A percentile compares a stretch with the other conserved stretches of the same genome.
These are phyloP conservation scores for Aspergillus olivimuriae DNA, from an alignment of 495 filamentous ascomycete species.

Conservation along the genomic window DNA sequence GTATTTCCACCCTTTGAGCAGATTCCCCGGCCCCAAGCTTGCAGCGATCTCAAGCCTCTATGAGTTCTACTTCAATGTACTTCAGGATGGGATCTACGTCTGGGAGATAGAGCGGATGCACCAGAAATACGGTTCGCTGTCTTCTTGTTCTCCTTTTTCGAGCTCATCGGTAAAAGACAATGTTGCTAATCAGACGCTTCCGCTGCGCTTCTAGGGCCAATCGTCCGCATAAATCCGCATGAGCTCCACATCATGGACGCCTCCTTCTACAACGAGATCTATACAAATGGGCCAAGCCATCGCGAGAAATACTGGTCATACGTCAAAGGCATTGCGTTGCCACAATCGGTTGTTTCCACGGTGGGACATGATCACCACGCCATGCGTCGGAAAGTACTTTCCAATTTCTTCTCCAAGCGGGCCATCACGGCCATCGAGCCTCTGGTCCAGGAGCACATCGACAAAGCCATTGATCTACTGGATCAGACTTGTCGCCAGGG, in stretches of 20 bases:
- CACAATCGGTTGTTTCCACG: slow-evolving; percentile 5
- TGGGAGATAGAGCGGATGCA: slow-evolving; percentile 42
- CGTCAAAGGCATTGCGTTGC: slow-evolving; percentile 6
- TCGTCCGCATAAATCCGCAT: slow-evolving; percentile 45
- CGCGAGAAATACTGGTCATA: slow-evolving; percentile 24
- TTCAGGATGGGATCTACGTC: slow-evolving; percentile 30
- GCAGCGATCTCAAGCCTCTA: slow-evolving; percentile 45
- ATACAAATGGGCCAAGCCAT: slow-evolving; percentile 13
- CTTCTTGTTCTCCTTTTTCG: background rate
- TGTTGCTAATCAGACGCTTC: no score
- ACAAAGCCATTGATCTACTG: background rate
- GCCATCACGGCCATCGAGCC: slow-evolving; percentile 5
- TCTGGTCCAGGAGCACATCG: background rate
- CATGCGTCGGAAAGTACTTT: slow-evolving; percentile 16
- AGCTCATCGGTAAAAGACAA: background rate
- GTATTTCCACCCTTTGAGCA: slow-evolving; percentile 42
- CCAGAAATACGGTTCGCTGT: slow-evolving; percentile 39
- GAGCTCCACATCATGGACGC: slow-evolving; percentile 44
- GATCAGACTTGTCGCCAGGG: slow-evolving; percentile 10
- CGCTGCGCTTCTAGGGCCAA: slow-evolving; percentile 31
- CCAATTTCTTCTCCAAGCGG: slow-evolving; percentile 24
- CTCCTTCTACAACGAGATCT: slow-evolving; percentile 31
- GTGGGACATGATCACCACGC: slow-evolving; percentile 17
- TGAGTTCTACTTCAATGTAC: slow-evolving; percentile 45
- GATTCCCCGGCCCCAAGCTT: slow-evolving; percentile 37